Evolutionary conservation across 1,284 basidiomycete species (phyloP).

Genomic region (Cryptococcus wingfieldii): DNA sequence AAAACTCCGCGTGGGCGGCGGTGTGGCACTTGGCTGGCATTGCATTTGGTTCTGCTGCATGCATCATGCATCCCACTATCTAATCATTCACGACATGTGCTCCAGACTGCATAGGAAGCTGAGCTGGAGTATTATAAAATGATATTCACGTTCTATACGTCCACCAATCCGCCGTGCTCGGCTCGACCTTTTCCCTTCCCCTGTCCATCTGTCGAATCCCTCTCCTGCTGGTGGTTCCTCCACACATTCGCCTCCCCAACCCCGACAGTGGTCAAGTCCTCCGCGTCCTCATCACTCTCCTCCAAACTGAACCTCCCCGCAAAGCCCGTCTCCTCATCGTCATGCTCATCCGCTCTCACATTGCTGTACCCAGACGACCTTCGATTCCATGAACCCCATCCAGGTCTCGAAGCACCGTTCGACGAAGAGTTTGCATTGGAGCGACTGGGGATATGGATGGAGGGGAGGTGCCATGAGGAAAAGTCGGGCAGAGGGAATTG

Average conservation of each 20-base stretch:
- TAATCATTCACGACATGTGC: neutral
- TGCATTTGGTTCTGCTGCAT: neutral
- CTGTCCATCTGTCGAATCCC: conserved; percentile 2
- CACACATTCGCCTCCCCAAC: conserved; percentile 35
- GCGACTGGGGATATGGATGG: conserved; percentile 7
- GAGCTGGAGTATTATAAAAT: neutral
- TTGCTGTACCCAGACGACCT: conserved; percentile 22
- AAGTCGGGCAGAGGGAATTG: conserved; percentile 37
- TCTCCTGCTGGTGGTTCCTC: conserved; percentile 18
- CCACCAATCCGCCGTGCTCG: conserved; percentile 36
- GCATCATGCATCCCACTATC: neutral
- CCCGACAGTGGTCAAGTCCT: conserved; percentile 21
- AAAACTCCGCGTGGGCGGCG: neutral
- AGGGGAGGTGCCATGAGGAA: conserved; percentile 13
- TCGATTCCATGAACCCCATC: conserved; percentile 35
- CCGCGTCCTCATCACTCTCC: conserved; percentile 42
- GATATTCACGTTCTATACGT: conserved; percentile 19
- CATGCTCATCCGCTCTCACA: conserved; percentile 39
- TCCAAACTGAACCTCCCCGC: conserved; percentile 44
- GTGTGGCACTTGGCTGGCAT: conserved; percentile 11
- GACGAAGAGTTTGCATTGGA: conserved; percentile 1
- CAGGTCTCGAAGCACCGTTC: conserved; percentile 2
- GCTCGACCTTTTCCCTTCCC: conserved; percentile 19
- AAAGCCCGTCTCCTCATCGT: conserved; percentile 57
- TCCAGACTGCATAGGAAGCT: neutral